phyloP scores from a whole-genome alignment of 176 grass and related monocot species.

The Microstegium vimineum region DNA sequence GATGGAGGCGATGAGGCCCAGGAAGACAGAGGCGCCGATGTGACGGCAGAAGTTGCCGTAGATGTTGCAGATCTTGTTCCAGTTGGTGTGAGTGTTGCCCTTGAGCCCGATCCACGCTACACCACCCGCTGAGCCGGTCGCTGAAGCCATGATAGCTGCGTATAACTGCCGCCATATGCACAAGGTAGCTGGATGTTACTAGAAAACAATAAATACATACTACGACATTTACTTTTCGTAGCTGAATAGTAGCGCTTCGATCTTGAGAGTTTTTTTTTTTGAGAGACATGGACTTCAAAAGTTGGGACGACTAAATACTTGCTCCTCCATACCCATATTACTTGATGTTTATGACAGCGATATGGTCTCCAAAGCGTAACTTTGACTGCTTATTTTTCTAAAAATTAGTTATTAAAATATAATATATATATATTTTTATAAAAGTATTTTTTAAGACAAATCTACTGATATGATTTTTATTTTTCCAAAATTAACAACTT shows the following conservation, averaged over 20 bases:
- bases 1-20: conserved; percentile 50
- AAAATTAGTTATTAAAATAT: too few relatives aligned
- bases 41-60: conserved; percentile 68
- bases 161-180: conserved; percentile 39
- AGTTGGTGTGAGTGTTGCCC: conserved; percentile 60
- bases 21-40: conserved; percentile 23
- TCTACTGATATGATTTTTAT: too few relatives aligned
- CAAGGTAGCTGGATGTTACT: not conserved
- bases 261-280: too few relatives aligned
- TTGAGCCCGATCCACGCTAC: conserved; percentile 68
- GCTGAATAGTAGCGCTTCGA: not conserved
- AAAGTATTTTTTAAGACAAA: too few relatives aligned
- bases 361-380: too few relatives aligned
- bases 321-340: too few relatives aligned
- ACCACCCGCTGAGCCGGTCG: conserved; percentile 43
- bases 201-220: not conserved
- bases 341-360: too few relatives aligned
- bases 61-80: conserved; percentile 58
- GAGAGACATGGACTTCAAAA: too few relatives aligned
- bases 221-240: not conserved
- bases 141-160: conserved; percentile 66
- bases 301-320: too few relatives aligned
- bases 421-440: too few relatives aligned
- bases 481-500: too few relatives aligned
- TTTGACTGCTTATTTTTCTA: too few relatives aligned